Conservation (phyloP, 106 monocot genomes). For the Dioscorea zingiberensis region DNA sequence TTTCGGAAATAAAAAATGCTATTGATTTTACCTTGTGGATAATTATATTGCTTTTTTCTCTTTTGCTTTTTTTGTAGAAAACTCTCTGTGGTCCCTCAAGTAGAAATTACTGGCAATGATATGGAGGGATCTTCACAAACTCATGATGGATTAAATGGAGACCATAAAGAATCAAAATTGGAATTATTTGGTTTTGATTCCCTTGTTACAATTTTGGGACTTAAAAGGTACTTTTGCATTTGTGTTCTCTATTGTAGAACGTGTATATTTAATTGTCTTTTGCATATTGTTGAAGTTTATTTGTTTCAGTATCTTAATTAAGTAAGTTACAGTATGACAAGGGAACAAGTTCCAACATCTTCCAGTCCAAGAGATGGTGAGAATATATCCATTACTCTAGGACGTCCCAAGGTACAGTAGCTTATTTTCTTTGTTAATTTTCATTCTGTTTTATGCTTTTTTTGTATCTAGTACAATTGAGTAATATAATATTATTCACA, state of each 20-base stretch:
- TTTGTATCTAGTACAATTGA: too few relatives aligned
- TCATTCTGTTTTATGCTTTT: too few relatives aligned
- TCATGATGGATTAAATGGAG: constrained; percentile 28
- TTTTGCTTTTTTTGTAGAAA: constrained; percentile 28
- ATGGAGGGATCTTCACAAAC: constrained; percentile 41
- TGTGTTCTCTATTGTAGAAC: background rate
- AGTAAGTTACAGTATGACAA: constrained; percentile 74
- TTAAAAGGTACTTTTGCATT: constrained; percentile 51
- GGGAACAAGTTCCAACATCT: constrained; percentile 71
- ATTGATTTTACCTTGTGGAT: background rate
- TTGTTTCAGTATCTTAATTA: constrained; percentile 10
- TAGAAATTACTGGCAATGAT: constrained; percentile 17
- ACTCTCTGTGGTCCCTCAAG: constrained; percentile 25
- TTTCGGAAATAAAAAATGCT: too few relatives aligned
- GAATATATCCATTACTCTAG: constrained; percentile 76
- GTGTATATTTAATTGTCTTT: background rate
- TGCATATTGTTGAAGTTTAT: background rate
- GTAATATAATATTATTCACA: too few relatives aligned
- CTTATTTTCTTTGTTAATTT: too few relatives aligned
- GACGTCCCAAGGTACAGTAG: constrained; percentile 58
- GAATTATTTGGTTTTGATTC: constrained; percentile 98
- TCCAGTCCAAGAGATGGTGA: constrained; percentile 81
- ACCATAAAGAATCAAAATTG: constrained; percentile 70
- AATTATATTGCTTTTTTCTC: background rate
- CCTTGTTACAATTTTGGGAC: constrained; percentile 91